phyloP scores from a whole-genome alignment of 306 rosid species.

The Medicago ruthenica region DNA sequence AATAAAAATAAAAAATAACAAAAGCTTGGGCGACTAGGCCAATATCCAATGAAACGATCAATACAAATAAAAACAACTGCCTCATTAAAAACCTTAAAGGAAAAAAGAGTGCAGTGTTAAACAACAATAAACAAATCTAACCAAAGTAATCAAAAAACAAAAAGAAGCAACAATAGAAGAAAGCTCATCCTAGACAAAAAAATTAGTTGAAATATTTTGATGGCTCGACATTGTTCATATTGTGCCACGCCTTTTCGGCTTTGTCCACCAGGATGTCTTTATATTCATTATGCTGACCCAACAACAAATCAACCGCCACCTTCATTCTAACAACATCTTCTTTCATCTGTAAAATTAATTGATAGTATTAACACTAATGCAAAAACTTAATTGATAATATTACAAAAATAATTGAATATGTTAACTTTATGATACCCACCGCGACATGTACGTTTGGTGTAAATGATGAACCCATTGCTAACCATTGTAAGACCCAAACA shows the following conservation, averaged over 20 bases:
- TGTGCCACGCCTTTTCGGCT: background rate
- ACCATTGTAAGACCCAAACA: background rate
- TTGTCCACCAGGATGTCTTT: background rate
- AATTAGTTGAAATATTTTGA: background rate
- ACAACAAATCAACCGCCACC: background rate
- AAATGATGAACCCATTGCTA: background rate
- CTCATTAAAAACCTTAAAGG: background rate
- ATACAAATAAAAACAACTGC: too few species aligned
- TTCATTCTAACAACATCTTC: background rate
- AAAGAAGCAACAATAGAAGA: background rate
- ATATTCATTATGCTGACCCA: background rate
- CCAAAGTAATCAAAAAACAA: background rate
- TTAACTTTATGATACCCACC: background rate
- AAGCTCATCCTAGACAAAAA: background rate
- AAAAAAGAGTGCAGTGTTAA: background rate
- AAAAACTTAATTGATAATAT: background rate
- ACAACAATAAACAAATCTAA: background rate
- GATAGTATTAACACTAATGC: background rate
- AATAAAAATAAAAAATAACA: too few species aligned
- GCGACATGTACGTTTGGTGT: background rate
- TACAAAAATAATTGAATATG: background rate
- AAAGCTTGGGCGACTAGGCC: too few species aligned
- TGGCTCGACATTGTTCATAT: background rate
- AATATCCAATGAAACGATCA: too few species aligned
- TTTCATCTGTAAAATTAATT: background rate